These are phyloP conservation scores for Lentinula detonsa DNA, from an alignment of 768 basidiomycete genomes.

Conservation along the genomic window DNA sequence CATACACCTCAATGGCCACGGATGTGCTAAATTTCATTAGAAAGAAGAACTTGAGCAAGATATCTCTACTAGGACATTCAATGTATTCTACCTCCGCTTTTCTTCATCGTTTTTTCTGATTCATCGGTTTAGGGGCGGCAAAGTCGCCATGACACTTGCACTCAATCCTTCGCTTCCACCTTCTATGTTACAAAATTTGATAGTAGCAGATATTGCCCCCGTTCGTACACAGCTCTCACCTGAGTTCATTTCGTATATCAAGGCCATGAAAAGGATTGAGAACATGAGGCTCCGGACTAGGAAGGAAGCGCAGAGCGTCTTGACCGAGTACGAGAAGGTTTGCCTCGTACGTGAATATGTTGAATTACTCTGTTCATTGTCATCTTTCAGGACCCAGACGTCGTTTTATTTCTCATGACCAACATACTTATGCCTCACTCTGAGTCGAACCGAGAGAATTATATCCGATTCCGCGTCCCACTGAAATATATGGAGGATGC, in stretches of 20 bases:
- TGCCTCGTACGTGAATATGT: not conserved
- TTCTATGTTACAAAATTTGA: conserved; percentile 34
- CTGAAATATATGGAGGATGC: conserved; percentile 55
- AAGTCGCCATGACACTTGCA: conserved; percentile 55
- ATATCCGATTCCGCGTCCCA: conserved; percentile 69
- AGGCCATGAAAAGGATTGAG: conserved; percentile 40
- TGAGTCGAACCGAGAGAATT: conserved; percentile 15
- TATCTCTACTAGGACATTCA: conserved; percentile 83
- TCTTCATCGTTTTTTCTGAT: not conserved
- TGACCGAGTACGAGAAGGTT: conserved; percentile 6
- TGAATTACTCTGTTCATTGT: not conserved
- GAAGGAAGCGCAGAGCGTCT: not conserved
- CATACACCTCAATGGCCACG: conserved; percentile 71
- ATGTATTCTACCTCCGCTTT: conserved; percentile 49
- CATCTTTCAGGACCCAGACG: conserved; percentile 52
- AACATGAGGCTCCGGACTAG: not conserved
- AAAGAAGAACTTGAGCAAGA: conserved; percentile 44
- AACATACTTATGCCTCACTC: conserved; percentile 50
- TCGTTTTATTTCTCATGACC: conserved; percentile 82
- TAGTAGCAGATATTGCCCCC: conserved; percentile 67
- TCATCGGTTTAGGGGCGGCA: conserved; percentile 48
- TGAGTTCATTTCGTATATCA: conserved; percentile 51
- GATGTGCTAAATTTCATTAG: conserved; percentile 70
- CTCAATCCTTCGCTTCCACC: conserved; percentile 24
- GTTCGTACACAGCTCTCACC: conserved; percentile 36